Base-by-base conservation (phyloP, 169 alveolate genomes). In the Eimeria sp. region DNA sequence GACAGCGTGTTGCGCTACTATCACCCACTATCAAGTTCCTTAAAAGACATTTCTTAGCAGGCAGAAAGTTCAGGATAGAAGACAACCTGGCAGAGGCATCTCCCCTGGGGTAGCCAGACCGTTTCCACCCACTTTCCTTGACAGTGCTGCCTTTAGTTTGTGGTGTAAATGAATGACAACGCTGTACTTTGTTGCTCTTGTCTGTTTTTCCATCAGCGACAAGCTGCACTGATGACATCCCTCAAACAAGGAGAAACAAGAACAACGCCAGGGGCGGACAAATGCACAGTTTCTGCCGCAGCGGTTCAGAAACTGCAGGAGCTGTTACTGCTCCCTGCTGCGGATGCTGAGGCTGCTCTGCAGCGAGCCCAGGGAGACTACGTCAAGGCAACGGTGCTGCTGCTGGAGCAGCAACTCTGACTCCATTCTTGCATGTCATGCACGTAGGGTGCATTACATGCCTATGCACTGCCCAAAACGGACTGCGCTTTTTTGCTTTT, bases 141-240 rank as follows among this genome's bases (percentile, higher is more conserved):
- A n/a, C 40, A 2, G 1, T 23, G 62, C 43, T 77, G 83, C 83
- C 4, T 77, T 27, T 18, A 23, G 85, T 40, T 37, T n/a, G 58
- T 76, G 85, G 40, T 2, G 18, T 13, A 60, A 20, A 46, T 76
- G 62, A n/a, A 13, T 10, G 37, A 18, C 0, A 40, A 27, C 78
- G 78, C 85, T 54, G 16, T 76, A 18, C 46, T 27, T 6, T 25
- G 66, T 46, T 9, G 23, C 27, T 25, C 43, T 43, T 77, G 40
- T n/a, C 43, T 77, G 58, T 23, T 25, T 25, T 40, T 40, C 40
- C 18, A 3, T 58, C 93, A 85, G 93, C 62, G 82, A 72, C 93
- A 85, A 85, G 93, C 93, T 1, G 93, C 93, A 62, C 72, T 85
- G 43, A 85, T 85, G 93, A 85, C 77, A 37, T 85, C 93, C 49